Percentiles rank a stretch among this genome's conserved stretches.
phyloP scores from a whole-genome alignment of 345 rosid genomes.

The Passiflora organensis region DNA sequence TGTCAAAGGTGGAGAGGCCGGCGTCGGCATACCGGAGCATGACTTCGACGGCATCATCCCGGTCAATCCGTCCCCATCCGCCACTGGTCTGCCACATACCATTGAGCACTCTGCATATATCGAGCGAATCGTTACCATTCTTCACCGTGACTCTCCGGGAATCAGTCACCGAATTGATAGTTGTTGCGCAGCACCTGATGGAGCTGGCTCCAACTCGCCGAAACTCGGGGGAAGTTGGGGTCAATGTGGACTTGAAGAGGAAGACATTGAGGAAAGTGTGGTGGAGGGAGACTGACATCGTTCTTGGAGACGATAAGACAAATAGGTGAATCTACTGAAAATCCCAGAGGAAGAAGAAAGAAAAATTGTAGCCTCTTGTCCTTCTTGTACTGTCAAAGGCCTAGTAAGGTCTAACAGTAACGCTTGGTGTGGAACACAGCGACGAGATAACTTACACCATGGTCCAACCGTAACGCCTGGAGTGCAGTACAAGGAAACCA shows the following conservation, averaged over 20 bases:
- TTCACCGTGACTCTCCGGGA: conserved; percentile 46
- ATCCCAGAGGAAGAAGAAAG: too few relatives aligned
- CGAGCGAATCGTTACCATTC: conserved; percentile 77
- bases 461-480: too few relatives aligned
- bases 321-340: too few relatives aligned
- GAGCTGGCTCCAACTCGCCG: conserved; percentile 22
- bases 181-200: conserved; percentile 41
- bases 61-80: conserved; percentile 82
- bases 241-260: conserved; percentile 9
- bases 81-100: conserved; percentile 98
- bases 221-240: conserved; percentile 16
- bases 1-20: conserved; percentile 92
- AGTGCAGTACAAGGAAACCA: too few relatives aligned
- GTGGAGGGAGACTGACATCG: conserved; percentile 33
- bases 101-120: conserved; percentile 75
- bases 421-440: too few relatives aligned
- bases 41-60: conserved; percentile 72
- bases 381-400: too few relatives aligned
- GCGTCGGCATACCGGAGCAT: conserved; percentile 76
- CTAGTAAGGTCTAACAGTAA: too few relatives aligned
- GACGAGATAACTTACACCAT: too few relatives aligned
- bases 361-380: too few relatives aligned
- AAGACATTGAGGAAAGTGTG: conserved; percentile 15
- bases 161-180: conserved; percentile 24
- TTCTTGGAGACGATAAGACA: too few relatives aligned